Percentiles rank a stretch among this genome's conserved stretches.
Evolutionary conservation across 1,284 basidiomycete genomes (phyloP).

Genomic region (Abortiporus biennis): DNA sequence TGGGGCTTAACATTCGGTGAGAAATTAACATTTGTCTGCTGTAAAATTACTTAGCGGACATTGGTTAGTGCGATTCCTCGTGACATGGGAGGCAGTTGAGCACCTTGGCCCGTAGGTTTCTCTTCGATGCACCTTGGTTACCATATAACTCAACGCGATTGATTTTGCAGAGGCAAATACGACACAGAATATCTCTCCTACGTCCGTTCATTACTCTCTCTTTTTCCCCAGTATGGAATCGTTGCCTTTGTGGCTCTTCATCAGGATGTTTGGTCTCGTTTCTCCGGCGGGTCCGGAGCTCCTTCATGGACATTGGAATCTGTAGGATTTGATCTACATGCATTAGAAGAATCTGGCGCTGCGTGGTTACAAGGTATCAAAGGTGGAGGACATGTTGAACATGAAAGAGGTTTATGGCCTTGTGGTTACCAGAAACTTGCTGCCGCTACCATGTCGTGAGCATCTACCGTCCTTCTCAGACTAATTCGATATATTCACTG

Average conservation of each 20-base stretch:
- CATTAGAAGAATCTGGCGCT: slow-evolving; percentile 74
- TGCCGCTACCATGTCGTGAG: slow-evolving; percentile 83
- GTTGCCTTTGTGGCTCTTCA: slow-evolving; percentile 80
- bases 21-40: slow-evolving; percentile 17
- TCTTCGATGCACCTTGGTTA: background rate
- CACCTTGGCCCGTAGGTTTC: slow-evolving; percentile 78
- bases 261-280: slow-evolving; percentile 95
- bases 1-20: slow-evolving; percentile 86
- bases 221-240: slow-evolving; percentile 81
- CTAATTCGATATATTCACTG: slow-evolving; percentile 6
- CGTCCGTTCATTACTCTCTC: slow-evolving; percentile 61
- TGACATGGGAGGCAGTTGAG: slow-evolving; percentile 97
- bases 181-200: slow-evolving; percentile 85
- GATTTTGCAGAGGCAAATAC: slow-evolving; percentile 59
- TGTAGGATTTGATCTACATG: slow-evolving; percentile 74
- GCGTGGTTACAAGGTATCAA: slow-evolving; percentile 81
- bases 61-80: slow-evolving; percentile 70
- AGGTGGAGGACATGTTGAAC: slow-evolving; percentile 64
- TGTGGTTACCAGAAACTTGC: slow-evolving; percentile 89
- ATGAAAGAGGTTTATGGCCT: slow-evolving; percentile 82
- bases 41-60: background rate
- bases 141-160: background rate
- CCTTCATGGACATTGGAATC: slow-evolving; percentile 87
- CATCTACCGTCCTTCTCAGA: slow-evolving; percentile 10
- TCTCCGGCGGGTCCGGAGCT: slow-evolving; percentile 88